A percentile compares a stretch with the other conserved stretches of the same genome.
Evolutionary conservation across 768 basidiomycete genomes (phyloP).

Genomic region (Myochromella boudieri): DNA sequence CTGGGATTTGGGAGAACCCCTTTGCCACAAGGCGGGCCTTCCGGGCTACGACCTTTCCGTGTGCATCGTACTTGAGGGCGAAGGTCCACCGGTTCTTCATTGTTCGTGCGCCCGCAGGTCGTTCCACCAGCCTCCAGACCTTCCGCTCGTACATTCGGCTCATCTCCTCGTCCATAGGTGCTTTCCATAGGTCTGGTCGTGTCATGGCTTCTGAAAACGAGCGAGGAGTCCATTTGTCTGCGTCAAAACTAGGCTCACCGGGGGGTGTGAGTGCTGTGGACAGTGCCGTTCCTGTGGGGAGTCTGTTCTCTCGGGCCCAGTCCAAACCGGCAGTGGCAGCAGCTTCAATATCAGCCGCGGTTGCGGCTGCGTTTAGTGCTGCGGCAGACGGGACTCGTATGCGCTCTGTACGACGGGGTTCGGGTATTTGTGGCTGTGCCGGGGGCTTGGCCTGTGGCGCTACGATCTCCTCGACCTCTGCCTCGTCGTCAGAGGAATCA

Average conservation of each 20-base stretch:
- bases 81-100: constrained; percentile 12
- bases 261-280: not conserved
- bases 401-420: not conserved
- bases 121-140: constrained; percentile 21
- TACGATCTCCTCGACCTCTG: not conserved
- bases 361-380: not conserved
- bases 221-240: constrained; percentile 5
- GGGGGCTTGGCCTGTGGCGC: not conserved
- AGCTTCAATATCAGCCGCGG: not conserved
- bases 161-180: constrained; percentile 18
- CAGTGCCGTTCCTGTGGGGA: not conserved
- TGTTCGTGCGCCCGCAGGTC: constrained; percentile 15
- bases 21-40: constrained; percentile 26
- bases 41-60: constrained; percentile 23
- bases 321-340: not conserved
- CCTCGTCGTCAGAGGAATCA: constrained; percentile 1
- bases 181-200: constrained; percentile 14
- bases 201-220: constrained; percentile 17
- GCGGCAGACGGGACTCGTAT: not conserved
- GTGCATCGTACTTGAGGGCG: constrained; percentile 27
- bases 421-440: not conserved
- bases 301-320: not conserved
- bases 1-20: constrained; percentile 30
- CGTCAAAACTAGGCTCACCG: too few relatives aligned
- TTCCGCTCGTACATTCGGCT: constrained; percentile 13